These are phyloP conservation scores for Debaryomycetaceae sp. DNA, from an alignment of 1,139 yeast species.

Conservation along the genomic window DNA sequence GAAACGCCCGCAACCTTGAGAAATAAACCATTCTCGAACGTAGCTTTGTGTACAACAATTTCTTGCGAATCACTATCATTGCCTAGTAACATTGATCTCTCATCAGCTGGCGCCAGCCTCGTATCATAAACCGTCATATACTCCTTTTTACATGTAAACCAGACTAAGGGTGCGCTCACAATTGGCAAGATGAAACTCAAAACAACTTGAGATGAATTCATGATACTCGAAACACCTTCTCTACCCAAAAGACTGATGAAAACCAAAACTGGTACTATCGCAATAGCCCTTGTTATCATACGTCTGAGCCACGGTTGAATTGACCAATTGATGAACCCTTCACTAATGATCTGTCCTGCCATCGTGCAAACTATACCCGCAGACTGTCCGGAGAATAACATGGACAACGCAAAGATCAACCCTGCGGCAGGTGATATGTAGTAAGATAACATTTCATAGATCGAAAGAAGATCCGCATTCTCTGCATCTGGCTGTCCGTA, in stretches of 20 bases:
- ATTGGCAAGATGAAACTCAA: constrained; percentile 67
- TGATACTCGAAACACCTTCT: constrained; percentile 63
- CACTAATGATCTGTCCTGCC: constrained; percentile 79
- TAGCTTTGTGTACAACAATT: constrained; percentile 13
- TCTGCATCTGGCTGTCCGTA: constrained; percentile 57
- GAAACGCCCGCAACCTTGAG: constrained; percentile 52
- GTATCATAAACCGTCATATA: constrained; percentile 51
- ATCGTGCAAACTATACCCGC: constrained; percentile 82
- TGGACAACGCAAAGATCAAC: constrained; percentile 66
- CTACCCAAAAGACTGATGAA: constrained; percentile 65
- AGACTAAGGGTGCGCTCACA: constrained; percentile 72
- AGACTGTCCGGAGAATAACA: constrained; percentile 74
- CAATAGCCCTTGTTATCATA: constrained; percentile 65
- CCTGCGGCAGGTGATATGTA: constrained; percentile 72
- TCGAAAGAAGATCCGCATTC: constrained; percentile 74
- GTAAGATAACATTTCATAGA: constrained; percentile 57
- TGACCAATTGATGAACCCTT: constrained; percentile 75
- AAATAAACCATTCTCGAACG: constrained; percentile 63
- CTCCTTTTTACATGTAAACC: constrained; percentile 59
- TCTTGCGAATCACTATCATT: constrained; percentile 1
- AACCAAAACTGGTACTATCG: constrained; percentile 67
- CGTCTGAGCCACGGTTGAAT: constrained; percentile 68
- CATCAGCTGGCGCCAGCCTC: constrained; percentile 6
- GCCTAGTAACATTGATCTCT: constrained; percentile 15
- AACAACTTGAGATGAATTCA: constrained; percentile 74